Base-by-base conservation (phyloP, 2,329 filamentous ascomycete genomes). In the Microdochium trichocladiopsis region DNA sequence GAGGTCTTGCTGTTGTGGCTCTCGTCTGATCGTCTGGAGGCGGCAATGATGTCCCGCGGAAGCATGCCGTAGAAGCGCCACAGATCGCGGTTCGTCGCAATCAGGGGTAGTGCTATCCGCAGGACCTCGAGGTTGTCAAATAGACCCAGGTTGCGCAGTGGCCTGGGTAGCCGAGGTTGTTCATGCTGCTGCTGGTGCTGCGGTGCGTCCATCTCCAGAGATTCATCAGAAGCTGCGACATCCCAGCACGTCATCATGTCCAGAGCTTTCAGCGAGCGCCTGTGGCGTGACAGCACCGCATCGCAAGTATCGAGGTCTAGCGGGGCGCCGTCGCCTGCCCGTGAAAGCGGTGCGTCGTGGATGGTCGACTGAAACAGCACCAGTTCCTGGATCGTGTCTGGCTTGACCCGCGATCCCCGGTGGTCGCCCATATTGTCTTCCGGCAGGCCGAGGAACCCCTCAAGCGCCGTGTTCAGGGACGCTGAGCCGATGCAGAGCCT, bases 201-300 rank as follows among this genome's bases (percentile, higher is more conserved):
- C 18, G 3, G 12, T 31, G 8, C 14, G 28, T 8, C 14, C 21
- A 11, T 8, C 41, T 9, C 41, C 18, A 18, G 18, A 8, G 41
- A 18, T 18, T 21, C 33, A 16, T 4, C 12, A 8, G 33, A 11
- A 37, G 33, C 14, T n/a, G 11, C 41, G 16, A 45, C 16, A 22
- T 45, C 41, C 41, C 41, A 45, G 41, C 41, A 45, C 41, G 41
- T 45, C 41, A 45, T 45, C 41, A 45, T 45, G 41, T 45, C 41
- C 9, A 45, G 41, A 16, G 21, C 41, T 18, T 12, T 21, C 12
- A 45, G 41, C n/a, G 41, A 45, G 41, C 41, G 41, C 6, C 16
- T 18, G 12, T 45, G 41, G 5, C 41, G 12, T 16, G n/a, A 16
- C 21, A 45, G 22, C 6, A 18, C 41, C 6, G 14, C 18, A 12